Percentiles rank a stretch among this genome's conserved stretches.
These are phyloP conservation scores for Stygiomarasmius scandens DNA, from an alignment of 1,284 basidiomycete species.

Conservation along the genomic window DNA sequence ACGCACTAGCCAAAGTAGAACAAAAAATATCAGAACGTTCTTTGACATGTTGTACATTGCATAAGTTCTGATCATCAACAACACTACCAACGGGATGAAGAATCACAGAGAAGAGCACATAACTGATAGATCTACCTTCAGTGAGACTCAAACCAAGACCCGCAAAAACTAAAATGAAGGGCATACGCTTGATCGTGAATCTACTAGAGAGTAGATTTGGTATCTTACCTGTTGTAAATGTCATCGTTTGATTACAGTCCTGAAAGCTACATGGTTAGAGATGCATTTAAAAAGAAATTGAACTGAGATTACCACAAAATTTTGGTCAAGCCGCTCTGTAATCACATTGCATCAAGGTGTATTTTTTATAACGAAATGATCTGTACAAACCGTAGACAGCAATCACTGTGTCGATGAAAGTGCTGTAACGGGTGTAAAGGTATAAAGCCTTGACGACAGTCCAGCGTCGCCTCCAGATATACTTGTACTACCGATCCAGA, in stretches of 20 bases:
- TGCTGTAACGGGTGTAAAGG: slow-evolving; percentile 22
- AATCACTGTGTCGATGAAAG: slow-evolving; percentile 18
- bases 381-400: slow-evolving; percentile 6
- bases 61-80: slow-evolving; percentile 24
- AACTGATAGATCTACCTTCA: no score
- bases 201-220: neutral
- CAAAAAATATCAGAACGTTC: slow-evolving; percentile 18
- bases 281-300: neutral
- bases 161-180: slow-evolving; percentile 3
- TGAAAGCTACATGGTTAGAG: neutral
- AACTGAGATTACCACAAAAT: neutral
- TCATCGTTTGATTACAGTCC: slow-evolving; percentile 31
- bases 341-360: no score
- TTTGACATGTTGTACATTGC: slow-evolving; percentile 22
- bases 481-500: slow-evolving; percentile 15
- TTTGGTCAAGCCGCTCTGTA: neutral
- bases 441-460: slow-evolving; percentile 23
- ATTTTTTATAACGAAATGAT: no score
- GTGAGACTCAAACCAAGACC: slow-evolving; percentile 16
- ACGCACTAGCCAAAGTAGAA: slow-evolving; percentile 20
- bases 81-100: no score
- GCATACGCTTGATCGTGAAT: slow-evolving; percentile 20
- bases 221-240: slow-evolving; percentile 13
- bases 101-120: no score
- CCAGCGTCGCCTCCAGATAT: slow-evolving; percentile 26